Conservation (phyloP, 2,329 filamentous ascomycete genomes). For the Orbilia ellipsospora region DNA sequence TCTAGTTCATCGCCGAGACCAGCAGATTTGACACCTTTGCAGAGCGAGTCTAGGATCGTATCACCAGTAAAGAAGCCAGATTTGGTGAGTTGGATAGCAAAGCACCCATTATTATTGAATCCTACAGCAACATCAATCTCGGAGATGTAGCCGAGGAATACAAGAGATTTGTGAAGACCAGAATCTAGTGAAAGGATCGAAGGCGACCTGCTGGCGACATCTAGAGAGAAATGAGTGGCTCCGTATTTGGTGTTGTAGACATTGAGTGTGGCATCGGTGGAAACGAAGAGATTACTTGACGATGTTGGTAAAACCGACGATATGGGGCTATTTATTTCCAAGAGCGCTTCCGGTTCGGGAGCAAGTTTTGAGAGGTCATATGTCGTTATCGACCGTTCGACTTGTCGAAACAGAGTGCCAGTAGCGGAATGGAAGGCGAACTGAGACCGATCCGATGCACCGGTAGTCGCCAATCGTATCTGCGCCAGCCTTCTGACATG, state of each 20-base stretch:
- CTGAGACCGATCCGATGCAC: constrained; percentile 19
- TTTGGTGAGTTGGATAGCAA: constrained; percentile 53
- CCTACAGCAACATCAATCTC: constrained; percentile 52
- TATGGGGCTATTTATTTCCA: constrained; percentile 35
- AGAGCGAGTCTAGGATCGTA: constrained; percentile 50
- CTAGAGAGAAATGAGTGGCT: constrained; percentile 43
- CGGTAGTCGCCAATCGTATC: constrained; percentile 29
- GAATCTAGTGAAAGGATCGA: constrained; percentile 22
- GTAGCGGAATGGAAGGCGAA: constrained; percentile 45
- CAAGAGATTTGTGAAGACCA: constrained; percentile 37
- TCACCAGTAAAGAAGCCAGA: constrained; percentile 46
- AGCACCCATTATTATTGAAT: constrained; percentile 48
- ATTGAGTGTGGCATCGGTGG: constrained; percentile 37
- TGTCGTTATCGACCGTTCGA: constrained; percentile 34
- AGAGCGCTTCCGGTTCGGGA: constrained; percentile 39
- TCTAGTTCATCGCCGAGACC: constrained; percentile 38
- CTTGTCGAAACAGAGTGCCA: constrained; percentile 38
- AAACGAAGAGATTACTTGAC: constrained; percentile 48
- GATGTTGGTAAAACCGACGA: constrained; percentile 47
- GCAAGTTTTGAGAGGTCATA: constrained; percentile 50
- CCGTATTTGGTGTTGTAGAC: constrained; percentile 55
- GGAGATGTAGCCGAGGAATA: constrained; percentile 46
- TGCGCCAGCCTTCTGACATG: constrained; percentile 43
- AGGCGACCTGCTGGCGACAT: constrained; percentile 27
- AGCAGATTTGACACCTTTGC: constrained; percentile 45